These are phyloP conservation scores for Ophiocordyceps sinensis DNA, from an alignment of 2,329 filamentous ascomycete species.

Conservation along the genomic window DNA sequence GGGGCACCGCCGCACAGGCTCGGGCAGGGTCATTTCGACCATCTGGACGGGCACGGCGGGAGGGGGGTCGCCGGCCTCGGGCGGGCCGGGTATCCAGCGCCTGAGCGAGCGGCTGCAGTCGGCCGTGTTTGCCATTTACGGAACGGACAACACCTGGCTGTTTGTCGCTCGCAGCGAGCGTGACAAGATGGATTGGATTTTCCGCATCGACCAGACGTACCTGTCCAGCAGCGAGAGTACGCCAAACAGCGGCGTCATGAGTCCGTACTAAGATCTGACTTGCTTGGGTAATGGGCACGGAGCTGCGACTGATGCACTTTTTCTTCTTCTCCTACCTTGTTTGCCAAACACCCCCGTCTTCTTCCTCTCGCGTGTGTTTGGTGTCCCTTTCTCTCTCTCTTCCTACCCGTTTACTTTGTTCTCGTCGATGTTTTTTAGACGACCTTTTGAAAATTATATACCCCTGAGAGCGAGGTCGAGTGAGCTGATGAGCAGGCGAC, in stretches of 20 bases:
- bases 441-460: too few relatives aligned
- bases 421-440: too few relatives aligned
- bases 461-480: too few relatives aligned
- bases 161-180: slow-evolving; percentile 81
- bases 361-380: too few relatives aligned
- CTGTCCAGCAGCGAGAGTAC: slow-evolving; percentile 31
- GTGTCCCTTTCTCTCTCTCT: too few relatives aligned
- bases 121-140: slow-evolving; percentile 88
- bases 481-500: too few relatives aligned
- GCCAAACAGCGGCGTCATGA: slow-evolving; percentile 20
- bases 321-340: background rate
- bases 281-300: background rate
- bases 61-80: slow-evolving; percentile 4
- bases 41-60: slow-evolving; percentile 36
- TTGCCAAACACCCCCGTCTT: too few relatives aligned
- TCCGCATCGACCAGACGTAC: slow-evolving; percentile 77
- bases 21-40: slow-evolving; percentile 38
- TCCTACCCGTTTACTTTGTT: too few relatives aligned
- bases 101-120: slow-evolving; percentile 46
- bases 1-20: slow-evolving; percentile 32
- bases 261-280: slow-evolving; percentile 13
- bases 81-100: slow-evolving; percentile 27
- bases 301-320: background rate
- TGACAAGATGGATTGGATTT: slow-evolving; percentile 95
- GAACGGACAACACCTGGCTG: slow-evolving; percentile 85